Conservation (phyloP, 2,329 filamentous ascomycete species). For the Aspergillus sergii region DNA sequence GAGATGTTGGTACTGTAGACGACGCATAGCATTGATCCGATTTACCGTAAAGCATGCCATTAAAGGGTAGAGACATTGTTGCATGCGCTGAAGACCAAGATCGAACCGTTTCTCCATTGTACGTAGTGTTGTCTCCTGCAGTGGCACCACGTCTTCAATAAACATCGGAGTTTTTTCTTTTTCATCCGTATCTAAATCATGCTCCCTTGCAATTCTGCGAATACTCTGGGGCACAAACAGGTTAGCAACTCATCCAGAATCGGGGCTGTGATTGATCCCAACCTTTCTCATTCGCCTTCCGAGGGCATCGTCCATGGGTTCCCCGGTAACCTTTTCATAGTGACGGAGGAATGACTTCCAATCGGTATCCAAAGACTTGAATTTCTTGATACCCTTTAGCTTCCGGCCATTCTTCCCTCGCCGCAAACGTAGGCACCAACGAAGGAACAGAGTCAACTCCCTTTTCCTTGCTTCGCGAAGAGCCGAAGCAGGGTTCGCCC, state of each 20-base stretch:
- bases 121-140: slow-evolving; percentile 1
- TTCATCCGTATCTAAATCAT: too few relatives aligned
- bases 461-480: neutral
- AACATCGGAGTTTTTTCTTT: neutral
- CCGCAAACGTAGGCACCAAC: neutral
- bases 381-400: slow-evolving; percentile 8
- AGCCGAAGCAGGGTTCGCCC: neutral
- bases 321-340: neutral
- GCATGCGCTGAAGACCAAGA: too few relatives aligned
- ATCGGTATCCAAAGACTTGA: slow-evolving; percentile 2
- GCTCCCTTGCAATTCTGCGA: too few relatives aligned
- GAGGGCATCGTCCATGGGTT: neutral
- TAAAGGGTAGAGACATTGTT: too few relatives aligned
- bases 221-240: too few relatives aligned
- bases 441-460: slow-evolving; percentile 1
- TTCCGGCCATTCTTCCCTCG: slow-evolving; percentile 2
- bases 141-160: slow-evolving; percentile 1
- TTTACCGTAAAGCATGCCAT: too few relatives aligned
- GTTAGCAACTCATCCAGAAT: too few relatives aligned
- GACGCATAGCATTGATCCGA: too few relatives aligned
- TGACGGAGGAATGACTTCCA: slow-evolving; percentile 2
- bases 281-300: too few relatives aligned
- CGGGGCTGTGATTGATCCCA: too few relatives aligned
- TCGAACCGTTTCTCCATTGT: neutral
- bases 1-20: too few relatives aligned